A percentile compares a stretch with the other conserved stretches of the same genome.
phyloP scores from a whole-genome alignment of 2,329 filamentous ascomycete species.

The Clarireedia hainanense region DNA sequence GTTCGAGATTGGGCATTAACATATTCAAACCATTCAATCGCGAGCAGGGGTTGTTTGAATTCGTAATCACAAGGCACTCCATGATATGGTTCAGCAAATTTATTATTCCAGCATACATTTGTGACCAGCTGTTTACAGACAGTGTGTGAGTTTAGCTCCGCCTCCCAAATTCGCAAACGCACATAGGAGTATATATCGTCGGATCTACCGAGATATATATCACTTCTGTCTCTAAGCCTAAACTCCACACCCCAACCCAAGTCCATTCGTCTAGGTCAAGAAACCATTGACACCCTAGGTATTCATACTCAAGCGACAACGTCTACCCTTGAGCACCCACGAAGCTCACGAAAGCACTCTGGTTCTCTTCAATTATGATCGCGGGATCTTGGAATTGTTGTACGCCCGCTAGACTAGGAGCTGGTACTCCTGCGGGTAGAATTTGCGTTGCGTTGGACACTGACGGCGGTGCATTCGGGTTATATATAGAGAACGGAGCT shows the following conservation, averaged over 20 bases:
- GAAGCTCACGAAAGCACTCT: slow-evolving; percentile 16
- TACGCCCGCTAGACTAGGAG: slow-evolving; percentile 14
- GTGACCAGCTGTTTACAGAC: background rate
- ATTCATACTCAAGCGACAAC: background rate
- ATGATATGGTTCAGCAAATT: too few species aligned
- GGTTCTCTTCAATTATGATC: slow-evolving; percentile 20
- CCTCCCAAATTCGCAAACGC: background rate
- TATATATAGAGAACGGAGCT: slow-evolving; percentile 2
- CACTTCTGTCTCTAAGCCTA: background rate
- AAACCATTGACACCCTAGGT: background rate
- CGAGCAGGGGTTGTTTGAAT: too few species aligned
- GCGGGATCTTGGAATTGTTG: slow-evolving; percentile 17
- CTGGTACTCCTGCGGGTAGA: slow-evolving; percentile 13
- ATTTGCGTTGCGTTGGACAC: slow-evolving; percentile 13
- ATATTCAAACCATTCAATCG: too few species aligned
- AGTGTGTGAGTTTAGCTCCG: background rate
- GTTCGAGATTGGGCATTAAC: too few species aligned
- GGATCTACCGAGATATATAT: background rate
- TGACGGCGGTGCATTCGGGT: slow-evolving; percentile 8
- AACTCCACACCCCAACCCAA: too few species aligned
- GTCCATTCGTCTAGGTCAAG: background rate
- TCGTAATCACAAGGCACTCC: too few species aligned
- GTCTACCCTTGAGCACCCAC: background rate
- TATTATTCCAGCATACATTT: too few species aligned
- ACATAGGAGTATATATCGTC: background rate